A percentile compares a stretch with the other conserved stretches of the same genome.
Conservation (phyloP, 2,329 filamentous ascomycete genomes). For the Cladorrhinum sp. region DNA sequence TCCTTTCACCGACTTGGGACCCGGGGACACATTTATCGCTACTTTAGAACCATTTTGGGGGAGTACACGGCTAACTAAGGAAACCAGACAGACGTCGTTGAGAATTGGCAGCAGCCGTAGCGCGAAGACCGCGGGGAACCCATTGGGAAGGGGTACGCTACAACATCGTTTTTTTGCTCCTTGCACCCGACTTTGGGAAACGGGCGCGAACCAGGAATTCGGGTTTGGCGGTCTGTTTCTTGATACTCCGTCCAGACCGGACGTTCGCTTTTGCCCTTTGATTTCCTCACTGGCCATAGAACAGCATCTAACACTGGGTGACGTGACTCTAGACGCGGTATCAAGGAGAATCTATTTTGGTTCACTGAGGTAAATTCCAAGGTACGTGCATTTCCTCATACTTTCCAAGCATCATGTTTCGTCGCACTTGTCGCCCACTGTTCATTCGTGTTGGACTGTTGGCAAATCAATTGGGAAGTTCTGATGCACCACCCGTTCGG, state of each 20-base stretch:
- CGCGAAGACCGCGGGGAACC: not conserved
- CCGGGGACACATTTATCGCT: not conserved
- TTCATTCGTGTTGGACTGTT: not conserved
- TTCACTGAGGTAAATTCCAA: not conserved
- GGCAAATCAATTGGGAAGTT: conserved; percentile 21
- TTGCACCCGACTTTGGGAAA: not conserved
- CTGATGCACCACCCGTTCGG: conserved; percentile 21
- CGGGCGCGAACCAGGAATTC: not conserved
- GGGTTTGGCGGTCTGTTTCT: not conserved
- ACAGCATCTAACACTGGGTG: conserved; percentile 6
- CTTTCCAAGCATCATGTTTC: conserved; percentile 5
- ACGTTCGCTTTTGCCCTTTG: not conserved
- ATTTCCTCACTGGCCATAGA: not conserved
- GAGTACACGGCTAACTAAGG: not conserved
- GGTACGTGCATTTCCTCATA: not conserved
- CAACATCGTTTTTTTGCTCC: not conserved
- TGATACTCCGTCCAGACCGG: not conserved
- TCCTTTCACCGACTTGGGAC: not conserved
- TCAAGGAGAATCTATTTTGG: conserved; percentile 10
- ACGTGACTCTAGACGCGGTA: conserved; percentile 12
- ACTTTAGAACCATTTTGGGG: not conserved
- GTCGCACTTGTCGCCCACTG: conserved; percentile 10
- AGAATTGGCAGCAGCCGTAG: not conserved
- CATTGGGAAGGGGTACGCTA: not conserved
- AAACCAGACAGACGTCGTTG: not conserved